These are phyloP conservation scores for Saturnispora diversa DNA, from an alignment of 805 yeast genomes.

Conservation along the genomic window DNA sequence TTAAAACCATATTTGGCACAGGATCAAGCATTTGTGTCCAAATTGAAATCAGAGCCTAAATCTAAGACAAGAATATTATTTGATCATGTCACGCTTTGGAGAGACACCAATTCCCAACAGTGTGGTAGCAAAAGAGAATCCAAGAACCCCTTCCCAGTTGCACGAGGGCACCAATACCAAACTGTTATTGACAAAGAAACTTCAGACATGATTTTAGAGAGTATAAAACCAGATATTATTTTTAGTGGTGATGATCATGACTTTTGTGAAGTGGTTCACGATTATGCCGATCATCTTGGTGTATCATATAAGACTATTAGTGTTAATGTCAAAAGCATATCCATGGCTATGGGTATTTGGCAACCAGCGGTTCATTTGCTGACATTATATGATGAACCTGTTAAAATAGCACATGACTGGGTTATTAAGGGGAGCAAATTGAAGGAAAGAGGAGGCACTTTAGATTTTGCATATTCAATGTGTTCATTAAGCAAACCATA, in stretches of 20 bases:
- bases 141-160: slow-evolving; percentile 52
- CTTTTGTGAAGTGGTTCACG: slow-evolving; percentile 72
- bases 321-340: slow-evolving; percentile 61
- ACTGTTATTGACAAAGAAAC: slow-evolving; percentile 62
- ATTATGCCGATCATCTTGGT: slow-evolving; percentile 14
- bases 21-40: slow-evolving; percentile 22
- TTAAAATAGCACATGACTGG: slow-evolving; percentile 15
- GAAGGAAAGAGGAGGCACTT: slow-evolving; percentile 30
- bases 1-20: slow-evolving; percentile 46
- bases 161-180: slow-evolving; percentile 78
- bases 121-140: slow-evolving; percentile 81
- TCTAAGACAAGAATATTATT: slow-evolving; percentile 55
- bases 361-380: slow-evolving; percentile 32
- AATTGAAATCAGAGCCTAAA: slow-evolving; percentile 13
- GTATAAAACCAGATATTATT: slow-evolving; percentile 57
- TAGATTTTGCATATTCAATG: slow-evolving; percentile 31
- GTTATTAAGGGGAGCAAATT: slow-evolving; percentile 21
- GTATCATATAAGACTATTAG: slow-evolving; percentile 6
- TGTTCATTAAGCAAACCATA: slow-evolving; percentile 44
- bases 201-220: slow-evolving; percentile 47
- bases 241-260: slow-evolving; percentile 97
- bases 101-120: slow-evolving; percentile 45
- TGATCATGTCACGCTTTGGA: slow-evolving; percentile 79
- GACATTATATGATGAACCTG: slow-evolving; percentile 16
- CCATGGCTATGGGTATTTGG: slow-evolving; percentile 79